phyloP scores from a whole-genome alignment of 805 yeast species.

The Yamadazyma paraphyllophila region DNA sequence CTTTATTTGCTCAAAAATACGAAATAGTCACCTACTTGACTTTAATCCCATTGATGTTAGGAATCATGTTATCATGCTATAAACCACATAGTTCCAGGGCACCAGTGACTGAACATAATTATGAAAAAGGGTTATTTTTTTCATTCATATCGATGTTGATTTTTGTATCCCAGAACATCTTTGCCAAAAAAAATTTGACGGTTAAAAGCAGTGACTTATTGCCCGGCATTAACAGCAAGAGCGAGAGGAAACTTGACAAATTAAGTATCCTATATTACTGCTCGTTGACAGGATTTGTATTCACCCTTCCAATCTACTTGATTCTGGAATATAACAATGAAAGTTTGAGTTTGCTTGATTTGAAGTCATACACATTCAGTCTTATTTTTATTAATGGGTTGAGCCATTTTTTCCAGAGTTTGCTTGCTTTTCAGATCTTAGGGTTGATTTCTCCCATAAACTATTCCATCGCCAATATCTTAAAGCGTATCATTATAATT shows the following conservation, averaged over 20 bases:
- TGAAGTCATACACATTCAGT: constrained; percentile 27
- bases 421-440: constrained; percentile 72
- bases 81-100: constrained; percentile 31
- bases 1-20: constrained; percentile 59
- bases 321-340: constrained; percentile 46
- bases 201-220: constrained; percentile 29
- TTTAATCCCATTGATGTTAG: constrained; percentile 71
- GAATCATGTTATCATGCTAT: constrained; percentile 79
- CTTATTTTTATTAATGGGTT: constrained; percentile 61
- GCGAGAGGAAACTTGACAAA: constrained; percentile 55
- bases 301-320: constrained; percentile 68
- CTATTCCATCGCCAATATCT: constrained; percentile 74
- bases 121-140: constrained; percentile 44
- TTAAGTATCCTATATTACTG: constrained; percentile 70
- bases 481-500: constrained; percentile 72
- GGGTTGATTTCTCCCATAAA: constrained; percentile 73
- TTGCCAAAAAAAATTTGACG: constrained; percentile 72
- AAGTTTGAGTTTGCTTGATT: constrained; percentile 26
- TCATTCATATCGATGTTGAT: constrained; percentile 60
- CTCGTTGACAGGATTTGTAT: constrained; percentile 61
- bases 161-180: constrained; percentile 75
- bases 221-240: constrained; percentile 17
- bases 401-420: constrained; percentile 69
- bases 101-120: background rate
- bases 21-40: constrained; percentile 69